A percentile compares a stretch with the other conserved stretches of the same genome.
Conservation (phyloP, 805 yeast genomes). For the Wickerhamomyces kurtzmanii region DNA sequence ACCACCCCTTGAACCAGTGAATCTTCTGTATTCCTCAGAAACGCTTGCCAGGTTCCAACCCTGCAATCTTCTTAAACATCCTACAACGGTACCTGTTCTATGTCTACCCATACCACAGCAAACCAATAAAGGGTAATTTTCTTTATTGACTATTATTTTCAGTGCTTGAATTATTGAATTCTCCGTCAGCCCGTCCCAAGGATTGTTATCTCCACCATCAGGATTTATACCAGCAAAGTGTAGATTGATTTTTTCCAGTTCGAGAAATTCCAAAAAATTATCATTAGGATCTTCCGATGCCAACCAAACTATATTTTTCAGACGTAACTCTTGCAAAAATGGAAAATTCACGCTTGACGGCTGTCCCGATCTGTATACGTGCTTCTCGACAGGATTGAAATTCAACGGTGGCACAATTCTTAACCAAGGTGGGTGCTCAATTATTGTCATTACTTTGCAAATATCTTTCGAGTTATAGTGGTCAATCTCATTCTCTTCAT, state of each 20-base stretch:
- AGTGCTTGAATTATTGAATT: slow-evolving; percentile 71
- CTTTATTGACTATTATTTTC: slow-evolving; percentile 59
- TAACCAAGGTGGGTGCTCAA: slow-evolving; percentile 46
- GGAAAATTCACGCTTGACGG: slow-evolving; percentile 92
- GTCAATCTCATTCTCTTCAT: slow-evolving; percentile 22
- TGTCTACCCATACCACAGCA: slow-evolving; percentile 99
- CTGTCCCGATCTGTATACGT: slow-evolving; percentile 84
- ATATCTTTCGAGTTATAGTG: slow-evolving; percentile 6
- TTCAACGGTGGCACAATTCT: slow-evolving; percentile 89
- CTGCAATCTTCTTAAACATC: slow-evolving; percentile 84
- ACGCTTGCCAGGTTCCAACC: slow-evolving; percentile 96
- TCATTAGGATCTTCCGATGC: slow-evolving; percentile 95
- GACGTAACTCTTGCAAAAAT: slow-evolving; percentile 62
- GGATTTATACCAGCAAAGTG: slow-evolving; percentile 79
- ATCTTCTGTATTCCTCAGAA: slow-evolving; percentile 87
- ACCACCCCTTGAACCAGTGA: slow-evolving; percentile 90
- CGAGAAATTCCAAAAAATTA: slow-evolving; percentile 73
- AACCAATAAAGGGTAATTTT: slow-evolving; percentile 77
- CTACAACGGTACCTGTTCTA: slow-evolving; percentile 93
- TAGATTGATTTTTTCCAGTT: slow-evolving; percentile 56
- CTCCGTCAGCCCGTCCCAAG: slow-evolving; percentile 94
- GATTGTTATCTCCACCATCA: slow-evolving; percentile 70
- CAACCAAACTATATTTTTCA: slow-evolving; percentile 83
- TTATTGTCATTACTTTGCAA: slow-evolving; percentile 16
- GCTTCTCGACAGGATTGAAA: slow-evolving; percentile 89